Conservation (phyloP, 768 basidiomycete species). For the Cantharellus anzutake region DNA sequence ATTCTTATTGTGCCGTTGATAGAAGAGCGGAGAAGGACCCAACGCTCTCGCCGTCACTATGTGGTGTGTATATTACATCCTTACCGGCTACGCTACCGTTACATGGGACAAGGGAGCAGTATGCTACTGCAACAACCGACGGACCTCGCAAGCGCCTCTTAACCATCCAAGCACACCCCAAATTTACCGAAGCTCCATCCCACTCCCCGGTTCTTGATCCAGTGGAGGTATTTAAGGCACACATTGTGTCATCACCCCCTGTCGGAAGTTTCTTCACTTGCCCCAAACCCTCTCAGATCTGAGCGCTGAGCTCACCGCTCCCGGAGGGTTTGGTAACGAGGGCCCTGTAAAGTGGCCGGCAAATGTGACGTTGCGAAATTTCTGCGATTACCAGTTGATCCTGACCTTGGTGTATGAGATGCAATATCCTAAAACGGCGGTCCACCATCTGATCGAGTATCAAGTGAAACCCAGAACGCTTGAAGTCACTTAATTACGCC, state of each 20-base stretch:
- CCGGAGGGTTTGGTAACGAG: constrained; percentile 27
- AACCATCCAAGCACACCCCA: not conserved
- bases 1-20: constrained; percentile 82
- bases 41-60: too few species aligned
- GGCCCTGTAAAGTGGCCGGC: constrained; percentile 57
- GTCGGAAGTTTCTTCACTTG: constrained; percentile 41
- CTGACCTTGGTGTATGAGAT: constrained; percentile 93
- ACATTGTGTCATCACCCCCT: constrained; percentile 32
- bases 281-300: constrained; percentile 57
- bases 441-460: constrained; percentile 25
- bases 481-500: not conserved
- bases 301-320: constrained; percentile 52
- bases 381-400: constrained; percentile 66
- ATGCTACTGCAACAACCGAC: not conserved
- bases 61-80: too few species aligned
- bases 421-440: constrained; percentile 81
- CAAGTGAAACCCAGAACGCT: not conserved
- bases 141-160: not conserved
- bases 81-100: too few species aligned
- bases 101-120: not conserved
- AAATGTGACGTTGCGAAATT: constrained; percentile 68
- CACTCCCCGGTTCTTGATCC: not conserved
- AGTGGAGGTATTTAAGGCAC: not conserved
- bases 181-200: not conserved
- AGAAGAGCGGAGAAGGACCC: constrained; percentile 44